A percentile compares a stretch with the other conserved stretches of the same genome.
phyloP scores from a whole-genome alignment of 352 stramenopile species.

The Phytophthora niederhauseri region DNA sequence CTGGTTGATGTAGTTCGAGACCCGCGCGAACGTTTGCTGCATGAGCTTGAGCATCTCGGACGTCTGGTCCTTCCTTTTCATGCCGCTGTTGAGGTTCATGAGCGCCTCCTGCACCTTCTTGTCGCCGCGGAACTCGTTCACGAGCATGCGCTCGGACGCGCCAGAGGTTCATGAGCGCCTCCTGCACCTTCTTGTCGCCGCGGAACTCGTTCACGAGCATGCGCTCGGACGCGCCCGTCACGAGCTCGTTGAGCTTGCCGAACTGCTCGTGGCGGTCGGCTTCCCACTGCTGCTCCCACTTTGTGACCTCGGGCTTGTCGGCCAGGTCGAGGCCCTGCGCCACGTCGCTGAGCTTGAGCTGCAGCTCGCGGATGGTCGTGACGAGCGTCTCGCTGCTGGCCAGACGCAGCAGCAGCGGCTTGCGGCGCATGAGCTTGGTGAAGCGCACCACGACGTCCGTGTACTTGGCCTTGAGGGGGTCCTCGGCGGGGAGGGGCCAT shows the following conservation, averaged over 20 bases:
- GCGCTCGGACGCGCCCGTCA: slow-evolving; percentile 7
- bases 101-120: slow-evolving; percentile 20
- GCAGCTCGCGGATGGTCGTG: slow-evolving; percentile 6
- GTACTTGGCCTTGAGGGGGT: slow-evolving; percentile 41
- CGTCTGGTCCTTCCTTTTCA: slow-evolving; percentile 12
- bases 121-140: slow-evolving; percentile 20
- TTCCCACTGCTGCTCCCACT: slow-evolving; percentile 1
- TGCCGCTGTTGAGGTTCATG: slow-evolving; percentile 16
- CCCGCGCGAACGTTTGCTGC: background rate
- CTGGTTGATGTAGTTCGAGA: background rate
- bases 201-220: slow-evolving; percentile 25
- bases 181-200: slow-evolving; percentile 13
- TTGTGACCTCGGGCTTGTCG: background rate
- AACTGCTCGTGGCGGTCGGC: slow-evolving; percentile 8
- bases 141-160: slow-evolving; percentile 15
- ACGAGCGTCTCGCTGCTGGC: slow-evolving; percentile 15
- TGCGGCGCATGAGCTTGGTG: slow-evolving; percentile 10
- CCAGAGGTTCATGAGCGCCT: too few species aligned
- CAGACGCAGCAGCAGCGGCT: slow-evolving; percentile 22
- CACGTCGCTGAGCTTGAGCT: slow-evolving; percentile 17
- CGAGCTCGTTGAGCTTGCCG: background rate
- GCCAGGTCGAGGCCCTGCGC: background rate
- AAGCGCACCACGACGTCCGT: slow-evolving; percentile 6
- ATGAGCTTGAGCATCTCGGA: slow-evolving; percentile 20
- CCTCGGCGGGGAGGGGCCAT: slow-evolving; percentile 36